Evolutionary conservation across 257 asterid species (phyloP).

Genomic region (Nicotiana paniculata): DNA sequence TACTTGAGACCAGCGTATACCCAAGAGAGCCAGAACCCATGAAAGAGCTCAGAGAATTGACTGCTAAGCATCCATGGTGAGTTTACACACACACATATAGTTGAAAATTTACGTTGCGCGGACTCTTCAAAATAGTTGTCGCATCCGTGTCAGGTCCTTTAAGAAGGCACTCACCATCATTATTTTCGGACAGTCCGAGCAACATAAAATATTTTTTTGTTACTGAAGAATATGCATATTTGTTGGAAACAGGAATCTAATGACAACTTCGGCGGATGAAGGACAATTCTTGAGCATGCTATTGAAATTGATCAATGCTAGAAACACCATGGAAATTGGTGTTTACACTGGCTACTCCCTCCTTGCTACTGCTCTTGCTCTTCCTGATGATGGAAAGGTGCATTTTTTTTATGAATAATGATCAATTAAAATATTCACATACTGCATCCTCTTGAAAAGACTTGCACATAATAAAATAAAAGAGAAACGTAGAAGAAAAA

Average conservation of each 20-base stretch:
- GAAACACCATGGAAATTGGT: conserved; percentile 89
- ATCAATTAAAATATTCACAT: no score
- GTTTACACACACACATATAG: not conserved
- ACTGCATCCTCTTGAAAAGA: no score
- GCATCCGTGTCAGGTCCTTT: no score
- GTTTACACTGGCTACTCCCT: conserved; percentile 93
- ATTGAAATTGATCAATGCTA: conserved; percentile 73
- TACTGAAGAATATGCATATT: not conserved
- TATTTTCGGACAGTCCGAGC: no score
- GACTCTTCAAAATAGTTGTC: no score
- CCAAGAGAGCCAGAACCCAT: conserved; percentile 84
- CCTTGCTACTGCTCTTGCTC: conserved; percentile 79
- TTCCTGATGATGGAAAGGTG: conserved; percentile 82
- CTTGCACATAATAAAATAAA: no score
- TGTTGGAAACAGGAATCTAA: conserved; percentile 48
- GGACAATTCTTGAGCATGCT: conserved; percentile 88
- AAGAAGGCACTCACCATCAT: no score
- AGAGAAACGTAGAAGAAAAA: not conserved
- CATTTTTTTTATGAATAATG: not conserved
- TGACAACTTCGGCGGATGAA: conserved; percentile 90
- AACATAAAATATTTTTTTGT: not conserved
- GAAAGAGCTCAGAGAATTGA: conserved; percentile 84
- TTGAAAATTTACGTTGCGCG: no score
- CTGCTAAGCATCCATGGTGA: conserved; percentile 90
- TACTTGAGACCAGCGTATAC: conserved; percentile 82